A percentile compares a stretch with the other conserved stretches of the same genome.
phyloP scores from a whole-genome alignment of 2,329 filamentous ascomycete species.

The Thielaviopsis punctulata region DNA sequence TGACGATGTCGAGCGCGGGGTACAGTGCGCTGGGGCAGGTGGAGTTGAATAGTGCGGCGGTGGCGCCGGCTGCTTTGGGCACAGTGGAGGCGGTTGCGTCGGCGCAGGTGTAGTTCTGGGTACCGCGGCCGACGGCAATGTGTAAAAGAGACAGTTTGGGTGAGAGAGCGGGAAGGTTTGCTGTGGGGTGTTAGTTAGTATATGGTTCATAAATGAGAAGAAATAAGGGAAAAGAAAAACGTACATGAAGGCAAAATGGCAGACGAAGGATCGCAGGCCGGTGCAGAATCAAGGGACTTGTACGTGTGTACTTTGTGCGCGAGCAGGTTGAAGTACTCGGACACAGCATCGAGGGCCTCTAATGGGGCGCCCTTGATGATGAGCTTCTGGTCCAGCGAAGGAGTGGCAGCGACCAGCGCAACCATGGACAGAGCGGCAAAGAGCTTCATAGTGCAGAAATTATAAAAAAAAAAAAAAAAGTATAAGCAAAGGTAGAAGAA shows the following conservation, averaged over 20 bases:
- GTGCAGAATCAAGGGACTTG: slow-evolving; percentile 24
- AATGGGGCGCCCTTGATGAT: slow-evolving; percentile 21
- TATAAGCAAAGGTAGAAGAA: neutral
- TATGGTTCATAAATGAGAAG: neutral
- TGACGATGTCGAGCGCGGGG: slow-evolving; percentile 44
- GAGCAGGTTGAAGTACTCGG: slow-evolving; percentile 43
- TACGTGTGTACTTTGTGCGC: slow-evolving; percentile 35
- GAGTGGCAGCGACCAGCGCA: slow-evolving; percentile 21
- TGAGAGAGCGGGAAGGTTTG: slow-evolving; percentile 42
- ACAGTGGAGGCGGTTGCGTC: slow-evolving; percentile 37
- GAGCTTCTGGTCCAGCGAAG: slow-evolving; percentile 29
- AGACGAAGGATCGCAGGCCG: slow-evolving; percentile 36
- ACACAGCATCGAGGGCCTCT: slow-evolving; percentile 29
- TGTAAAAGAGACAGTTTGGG: slow-evolving; percentile 50
- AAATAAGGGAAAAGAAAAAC: slow-evolving; percentile 14
- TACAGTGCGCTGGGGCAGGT: slow-evolving; percentile 59
- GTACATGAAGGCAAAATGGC: slow-evolving; percentile 33
- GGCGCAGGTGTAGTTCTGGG: slow-evolving; percentile 84
- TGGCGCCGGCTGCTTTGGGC: slow-evolving; percentile 53
- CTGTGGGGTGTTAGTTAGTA: neutral
- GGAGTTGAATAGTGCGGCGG: slow-evolving; percentile 76
- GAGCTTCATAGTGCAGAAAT: slow-evolving; percentile 8
- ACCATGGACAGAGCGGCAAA: slow-evolving; percentile 26
- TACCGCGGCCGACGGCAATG: slow-evolving; percentile 74
- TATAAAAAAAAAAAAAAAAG: neutral